phyloP scores from a whole-genome alignment of 2,329 filamentous ascomycete species.

The Colletotrichum orbiculare region DNA sequence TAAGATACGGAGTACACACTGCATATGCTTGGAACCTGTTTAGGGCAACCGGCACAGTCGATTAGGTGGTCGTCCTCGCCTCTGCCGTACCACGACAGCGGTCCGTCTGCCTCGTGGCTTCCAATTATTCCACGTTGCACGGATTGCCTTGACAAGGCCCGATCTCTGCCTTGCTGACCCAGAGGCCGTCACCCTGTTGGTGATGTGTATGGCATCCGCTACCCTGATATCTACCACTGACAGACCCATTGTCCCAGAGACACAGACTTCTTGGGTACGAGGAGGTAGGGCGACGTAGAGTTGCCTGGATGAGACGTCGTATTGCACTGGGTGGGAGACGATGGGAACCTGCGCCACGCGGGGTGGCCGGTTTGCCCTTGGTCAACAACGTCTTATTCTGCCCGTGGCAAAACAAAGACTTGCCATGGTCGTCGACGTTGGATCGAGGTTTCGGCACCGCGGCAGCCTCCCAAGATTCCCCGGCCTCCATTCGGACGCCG shows the following conservation, averaged over 20 bases:
- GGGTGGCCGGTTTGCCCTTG: slow-evolving; percentile 25
- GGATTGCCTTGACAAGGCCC: slow-evolving; percentile 31
- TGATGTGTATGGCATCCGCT: slow-evolving; percentile 1
- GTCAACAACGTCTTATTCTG: slow-evolving; percentile 19
- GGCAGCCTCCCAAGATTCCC: slow-evolving; percentile 13
- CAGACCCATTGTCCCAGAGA: background rate
- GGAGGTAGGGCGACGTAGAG: slow-evolving; percentile 1
- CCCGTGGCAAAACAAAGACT: slow-evolving; percentile 17
- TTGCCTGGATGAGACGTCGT: background rate
- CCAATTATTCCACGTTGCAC: slow-evolving; percentile 21
- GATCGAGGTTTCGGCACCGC: slow-evolving; percentile 16
- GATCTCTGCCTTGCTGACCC: slow-evolving; percentile 11
- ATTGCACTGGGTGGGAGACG: background rate
- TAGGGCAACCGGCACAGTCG: slow-evolving; percentile 27
- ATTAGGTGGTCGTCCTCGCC: slow-evolving; percentile 9
- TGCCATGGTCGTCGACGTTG: slow-evolving; percentile 22
- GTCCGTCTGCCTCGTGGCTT: slow-evolving; percentile 7
- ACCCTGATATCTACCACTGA: slow-evolving; percentile 6
- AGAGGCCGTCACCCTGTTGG: slow-evolving; percentile 3
- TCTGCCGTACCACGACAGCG: slow-evolving; percentile 17
- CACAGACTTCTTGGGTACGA: background rate
- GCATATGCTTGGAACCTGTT: slow-evolving; percentile 35
- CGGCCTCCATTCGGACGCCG: slow-evolving; percentile 11
- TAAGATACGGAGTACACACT: slow-evolving; percentile 4
- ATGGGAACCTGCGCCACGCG: slow-evolving; percentile 33